Conservation (phyloP, 2,329 filamentous ascomycete species). For the Epichloe baconii region DNA sequence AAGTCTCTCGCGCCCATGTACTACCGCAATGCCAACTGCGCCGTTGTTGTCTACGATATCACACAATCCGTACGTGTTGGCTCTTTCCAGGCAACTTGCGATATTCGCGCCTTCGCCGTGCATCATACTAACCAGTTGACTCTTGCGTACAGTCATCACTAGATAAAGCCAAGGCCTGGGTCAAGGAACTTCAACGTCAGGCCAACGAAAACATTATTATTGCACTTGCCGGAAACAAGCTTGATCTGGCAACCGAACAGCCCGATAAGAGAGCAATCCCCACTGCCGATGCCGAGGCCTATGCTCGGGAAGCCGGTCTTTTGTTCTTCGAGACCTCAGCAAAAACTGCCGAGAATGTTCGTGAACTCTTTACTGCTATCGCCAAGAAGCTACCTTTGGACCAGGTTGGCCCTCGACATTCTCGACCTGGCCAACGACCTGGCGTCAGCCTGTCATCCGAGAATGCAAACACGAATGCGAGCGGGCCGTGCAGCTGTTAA, state of each 20-base stretch:
- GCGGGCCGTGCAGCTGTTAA: conserved; percentile 45
- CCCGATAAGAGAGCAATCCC: conserved; percentile 91
- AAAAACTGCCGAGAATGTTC: conserved; percentile 93
- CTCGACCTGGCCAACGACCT: conserved; percentile 51
- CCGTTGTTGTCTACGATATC: conserved; percentile 98
- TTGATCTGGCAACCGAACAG: conserved; percentile 87
- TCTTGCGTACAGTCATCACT: conserved; percentile 58
- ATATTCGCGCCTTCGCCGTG: not conserved
- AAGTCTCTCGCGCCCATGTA: conserved; percentile 99
- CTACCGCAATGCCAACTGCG: conserved; percentile 98
- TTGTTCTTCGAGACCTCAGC: conserved; percentile 98
- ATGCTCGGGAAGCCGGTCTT: conserved; percentile 82
- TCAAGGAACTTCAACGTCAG: conserved; percentile 96
- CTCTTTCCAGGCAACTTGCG: not conserved
- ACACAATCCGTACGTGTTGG: conserved; percentile 73
- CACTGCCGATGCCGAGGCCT: conserved; percentile 84
- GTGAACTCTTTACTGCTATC: conserved; percentile 91
- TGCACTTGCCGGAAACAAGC: conserved; percentile 92
- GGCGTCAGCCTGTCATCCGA: conserved; percentile 45
- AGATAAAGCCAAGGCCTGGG: conserved; percentile 98
- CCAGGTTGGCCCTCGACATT: conserved; percentile 82
- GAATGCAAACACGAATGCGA: conserved; percentile 42
- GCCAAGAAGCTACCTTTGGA: conserved; percentile 96
- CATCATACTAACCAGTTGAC: not conserved
- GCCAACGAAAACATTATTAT: conserved; percentile 99